Base-by-base conservation (phyloP, 1,139 yeast genomes). In the Pichia inconspicua region DNA sequence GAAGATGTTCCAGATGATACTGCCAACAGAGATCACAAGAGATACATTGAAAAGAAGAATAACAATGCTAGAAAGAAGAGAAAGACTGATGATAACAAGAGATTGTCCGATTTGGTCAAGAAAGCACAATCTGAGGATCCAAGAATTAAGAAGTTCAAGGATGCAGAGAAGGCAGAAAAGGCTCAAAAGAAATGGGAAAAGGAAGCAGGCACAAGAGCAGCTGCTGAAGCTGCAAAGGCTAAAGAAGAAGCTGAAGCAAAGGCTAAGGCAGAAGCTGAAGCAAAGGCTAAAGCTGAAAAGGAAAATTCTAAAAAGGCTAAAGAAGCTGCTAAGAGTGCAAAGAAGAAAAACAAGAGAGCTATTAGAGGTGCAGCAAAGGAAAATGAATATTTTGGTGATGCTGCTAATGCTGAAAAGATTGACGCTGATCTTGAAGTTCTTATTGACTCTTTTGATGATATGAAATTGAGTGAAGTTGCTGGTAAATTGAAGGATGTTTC, bases 1-100 rank as follows among this genome's bases (percentile, higher is more conserved):
- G 98, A 92, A 74, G 99, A 92, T 67, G 97, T 90, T 64, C 99
- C 99, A 58, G 99, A 92, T 74, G 99, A 92, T 72, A 86, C 97
- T 54, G 87, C 96, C 55, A 94, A 92, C 81, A 89, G 99, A 78
- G 98, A 92, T 69, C 95, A 92, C 79, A 92, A 92, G 77, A 95
- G 99, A 74, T 87, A 89, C 75, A 84, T 90, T 61, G 98, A 92
- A 74, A 88, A 92, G 77, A 92, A 94, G 78, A 92, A 92, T 77
- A 78, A 87, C 70, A 90, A 96, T 59, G 88, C 95, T 55, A 87
- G 99, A 75, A 86, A 86, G 77, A 92, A 92, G 84, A 86, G 81
- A 77, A 94, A 94, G 83, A 90, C 92, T 66, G 97, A 92, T 66
- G 99, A 92, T 70, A 90, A 85, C 73, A 87, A 90, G 68, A 81